Conservation (phyloP, 306 rosid species). For the Vicia faba region DNA sequence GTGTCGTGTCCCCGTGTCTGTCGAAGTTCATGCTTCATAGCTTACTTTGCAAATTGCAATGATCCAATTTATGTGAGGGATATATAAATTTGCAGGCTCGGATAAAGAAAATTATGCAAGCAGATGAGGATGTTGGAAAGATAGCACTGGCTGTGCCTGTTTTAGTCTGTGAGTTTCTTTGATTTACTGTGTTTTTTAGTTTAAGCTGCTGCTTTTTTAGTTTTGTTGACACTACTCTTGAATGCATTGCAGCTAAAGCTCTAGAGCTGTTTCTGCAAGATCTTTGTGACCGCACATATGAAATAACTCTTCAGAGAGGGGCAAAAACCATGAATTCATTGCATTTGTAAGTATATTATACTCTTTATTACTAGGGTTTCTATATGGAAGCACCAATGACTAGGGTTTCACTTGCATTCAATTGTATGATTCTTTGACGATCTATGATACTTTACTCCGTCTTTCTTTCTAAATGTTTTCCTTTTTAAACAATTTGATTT, state of each 20-base stretch:
- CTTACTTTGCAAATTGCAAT: neutral
- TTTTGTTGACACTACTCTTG: constrained; percentile 38
- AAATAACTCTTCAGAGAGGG: constrained; percentile 94
- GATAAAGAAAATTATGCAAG: constrained; percentile 98
- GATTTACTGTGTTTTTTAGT: constrained; percentile 29
- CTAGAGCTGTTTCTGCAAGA: constrained; percentile 97
- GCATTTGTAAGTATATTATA: constrained; percentile 80
- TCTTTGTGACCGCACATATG: constrained; percentile 97
- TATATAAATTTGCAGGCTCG: constrained; percentile 69
- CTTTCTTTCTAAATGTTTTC: neutral
- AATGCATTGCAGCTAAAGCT: constrained; percentile 79
- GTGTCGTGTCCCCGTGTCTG: too few species aligned
- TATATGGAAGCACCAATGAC: neutral
- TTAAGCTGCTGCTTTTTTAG: constrained; percentile 5
- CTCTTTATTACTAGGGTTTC: neutral
- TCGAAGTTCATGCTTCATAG: too few species aligned
- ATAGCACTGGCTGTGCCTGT: constrained; percentile 96
- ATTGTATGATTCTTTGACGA: constrained; percentile 4
- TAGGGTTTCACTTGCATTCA: constrained; percentile 18
- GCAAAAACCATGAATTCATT: constrained; percentile 95
- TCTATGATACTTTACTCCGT: neutral
- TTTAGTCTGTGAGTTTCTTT: constrained; percentile 83
- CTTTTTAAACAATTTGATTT: constrained; percentile 5
- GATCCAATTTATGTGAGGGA: neutral
- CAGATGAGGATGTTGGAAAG: constrained; percentile 97